These are phyloP conservation scores for Zymoseptoria tritici DNA, from an alignment of 2,329 filamentous ascomycete genomes.

Conservation along the genomic window DNA sequence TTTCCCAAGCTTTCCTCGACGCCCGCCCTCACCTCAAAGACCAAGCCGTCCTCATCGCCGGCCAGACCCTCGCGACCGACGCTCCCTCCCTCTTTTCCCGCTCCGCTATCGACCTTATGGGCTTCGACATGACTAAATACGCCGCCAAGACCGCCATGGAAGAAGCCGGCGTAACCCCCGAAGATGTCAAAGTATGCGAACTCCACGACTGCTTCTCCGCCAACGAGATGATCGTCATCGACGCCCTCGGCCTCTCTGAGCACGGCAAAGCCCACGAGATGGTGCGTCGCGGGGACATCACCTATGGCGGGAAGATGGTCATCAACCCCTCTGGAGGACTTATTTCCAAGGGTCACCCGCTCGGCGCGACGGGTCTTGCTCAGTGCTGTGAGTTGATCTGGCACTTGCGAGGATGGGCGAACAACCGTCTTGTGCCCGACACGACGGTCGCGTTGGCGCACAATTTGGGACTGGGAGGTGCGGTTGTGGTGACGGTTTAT, in stretches of 20 bases:
- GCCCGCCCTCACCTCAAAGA: constrained; percentile 70
- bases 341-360: constrained; percentile 91
- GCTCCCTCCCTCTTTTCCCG: constrained; percentile 68
- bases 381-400: constrained; percentile 96
- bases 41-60: constrained; percentile 82
- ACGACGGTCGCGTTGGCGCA: constrained; percentile 78
- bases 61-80: constrained; percentile 80
- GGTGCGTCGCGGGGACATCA: constrained; percentile 79
- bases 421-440: constrained; percentile 65
- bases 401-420: constrained; percentile 94
- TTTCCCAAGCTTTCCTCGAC: constrained; percentile 82
- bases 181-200: constrained; percentile 76
- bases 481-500: constrained; percentile 84
- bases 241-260: constrained; percentile 69
- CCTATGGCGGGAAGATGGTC: constrained; percentile 67
- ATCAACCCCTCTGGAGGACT: constrained; percentile 49
- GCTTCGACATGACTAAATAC: constrained; percentile 71
- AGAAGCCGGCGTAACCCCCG: constrained; percentile 60
- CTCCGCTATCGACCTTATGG: constrained; percentile 79
- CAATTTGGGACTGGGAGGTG: constrained; percentile 84
- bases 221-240: constrained; percentile 87
- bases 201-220: constrained; percentile 94
- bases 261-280: constrained; percentile 85
- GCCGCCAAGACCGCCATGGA: constrained; percentile 61
- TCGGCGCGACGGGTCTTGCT: constrained; percentile 85